Base-by-base conservation (phyloP, 352 stramenopile genomes). In the Globisporangium cylindrosporum region DNA sequence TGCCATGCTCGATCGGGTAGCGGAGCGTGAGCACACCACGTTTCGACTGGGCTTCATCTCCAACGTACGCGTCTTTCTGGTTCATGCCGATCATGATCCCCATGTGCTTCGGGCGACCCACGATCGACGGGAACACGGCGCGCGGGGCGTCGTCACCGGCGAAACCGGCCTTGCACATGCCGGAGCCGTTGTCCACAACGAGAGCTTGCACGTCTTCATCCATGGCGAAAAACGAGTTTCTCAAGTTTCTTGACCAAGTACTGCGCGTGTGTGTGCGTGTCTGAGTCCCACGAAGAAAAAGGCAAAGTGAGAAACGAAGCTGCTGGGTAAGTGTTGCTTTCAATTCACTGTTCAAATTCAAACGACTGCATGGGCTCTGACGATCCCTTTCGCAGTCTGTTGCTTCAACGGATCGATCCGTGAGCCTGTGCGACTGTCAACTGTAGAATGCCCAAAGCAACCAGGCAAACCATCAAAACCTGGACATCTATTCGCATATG, bases 111-210 rank as follows among this genome's bases (percentile, higher is more conserved):
- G 96, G 85, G 79, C 93, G 88, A 73, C 95, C 97, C 55, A 99
- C 97, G 64, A 98, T 94, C 60, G 97, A 99, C 66, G 96, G 96
- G 78, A 99, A 99, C 62, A 99, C 96, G 32, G 95, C 96, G 59
- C 96, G 93, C 41, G 97, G 97, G 15, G 96, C 96, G 74, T 99
- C 97, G 76, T 99, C 96, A 78, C 96, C 96, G 46, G 96, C 96
- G 72, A 99, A 99, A 70, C 97, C 97, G 66, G 96, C 97, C 91
- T 99, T 99, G 86, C 96, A 99, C 97, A 99, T 99, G 74, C 97
- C 97, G 64, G 97, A 99, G 59, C 98, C 98, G 76, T 99, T 99
- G 89, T 99, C 27, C 27, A 32, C 27, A 32, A 32, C 27, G 27
- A 32, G 27, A 32, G 27, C 27, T 32, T 32, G 27, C 27, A 32